A percentile compares a stretch with the other conserved stretches of the same genome.
Conservation (phyloP, 1,139 yeast genomes). For the Geotrichum phurueaensis region DNA sequence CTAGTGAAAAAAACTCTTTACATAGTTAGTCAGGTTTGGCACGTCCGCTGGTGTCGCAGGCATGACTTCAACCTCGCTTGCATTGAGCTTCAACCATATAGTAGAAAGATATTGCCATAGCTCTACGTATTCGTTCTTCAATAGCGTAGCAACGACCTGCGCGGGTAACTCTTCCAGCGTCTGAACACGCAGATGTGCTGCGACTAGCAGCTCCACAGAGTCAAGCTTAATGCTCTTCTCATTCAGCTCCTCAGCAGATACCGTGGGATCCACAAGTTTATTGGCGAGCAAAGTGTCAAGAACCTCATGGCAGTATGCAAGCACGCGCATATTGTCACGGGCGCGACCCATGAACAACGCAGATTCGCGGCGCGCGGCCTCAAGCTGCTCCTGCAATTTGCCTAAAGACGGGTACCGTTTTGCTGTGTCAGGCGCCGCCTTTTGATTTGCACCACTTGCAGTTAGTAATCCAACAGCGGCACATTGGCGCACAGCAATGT, state of each 20-base stretch:
- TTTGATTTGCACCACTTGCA: conserved; percentile 20
- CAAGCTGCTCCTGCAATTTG: conserved; percentile 37
- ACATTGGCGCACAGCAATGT: conserved; percentile 45
- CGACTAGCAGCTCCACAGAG: conserved; percentile 25
- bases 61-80: conserved; percentile 1
- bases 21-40: conserved; percentile 11
- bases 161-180: conserved; percentile 23
- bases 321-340: conserved; percentile 47
- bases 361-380: conserved; percentile 42
- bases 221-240: background rate
- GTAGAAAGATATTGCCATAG: conserved; percentile 8
- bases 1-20: background rate
- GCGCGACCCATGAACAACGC: conserved; percentile 45
- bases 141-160: conserved; percentile 21
- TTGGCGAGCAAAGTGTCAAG: conserved; percentile 31
- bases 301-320: conserved; percentile 40
- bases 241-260: background rate
- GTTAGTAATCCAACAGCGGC: conserved; percentile 30
- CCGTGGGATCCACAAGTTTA: background rate
- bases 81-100: background rate
- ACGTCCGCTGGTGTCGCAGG: conserved; percentile 9
- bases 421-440: conserved; percentile 37
- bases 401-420: conserved; percentile 22
- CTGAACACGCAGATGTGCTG: conserved; percentile 28
- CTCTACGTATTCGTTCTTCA: conserved; percentile 24